Conservation (phyloP, 805 yeast genomes). For the Yarrowia osloensis region DNA sequence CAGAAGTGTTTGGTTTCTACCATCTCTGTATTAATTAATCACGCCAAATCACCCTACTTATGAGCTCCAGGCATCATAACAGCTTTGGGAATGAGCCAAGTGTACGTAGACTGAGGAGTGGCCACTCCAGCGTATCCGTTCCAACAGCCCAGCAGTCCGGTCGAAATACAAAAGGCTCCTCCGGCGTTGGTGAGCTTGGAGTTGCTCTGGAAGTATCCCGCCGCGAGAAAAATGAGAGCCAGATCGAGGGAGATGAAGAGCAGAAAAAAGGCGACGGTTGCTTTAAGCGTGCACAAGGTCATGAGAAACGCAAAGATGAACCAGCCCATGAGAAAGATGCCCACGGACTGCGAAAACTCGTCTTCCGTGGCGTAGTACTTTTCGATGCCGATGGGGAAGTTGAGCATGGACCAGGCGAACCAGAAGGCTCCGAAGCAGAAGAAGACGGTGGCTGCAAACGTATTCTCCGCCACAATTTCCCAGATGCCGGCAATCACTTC, state of each 20-base stretch:
- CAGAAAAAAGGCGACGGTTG: conserved; percentile 63
- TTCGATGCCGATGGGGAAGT: conserved; percentile 42
- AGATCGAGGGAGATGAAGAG: conserved; percentile 52
- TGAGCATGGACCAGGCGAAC: conserved; percentile 64
- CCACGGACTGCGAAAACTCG: conserved; percentile 49
- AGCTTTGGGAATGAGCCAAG: conserved; percentile 3
- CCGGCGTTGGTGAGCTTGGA: conserved; percentile 53
- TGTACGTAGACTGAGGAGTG: conserved; percentile 49
- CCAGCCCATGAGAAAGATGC: conserved; percentile 64
- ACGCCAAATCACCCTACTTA: background rate
- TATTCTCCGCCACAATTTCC: conserved; percentile 62
- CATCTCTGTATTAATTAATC: too few relatives aligned
- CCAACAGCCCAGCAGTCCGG: conserved; percentile 58
- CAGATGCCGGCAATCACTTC: conserved; percentile 67
- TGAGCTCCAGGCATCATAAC: conserved; percentile 22
- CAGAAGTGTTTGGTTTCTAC: too few relatives aligned
- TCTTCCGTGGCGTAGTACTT: conserved; percentile 51
- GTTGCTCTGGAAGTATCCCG: conserved; percentile 52
- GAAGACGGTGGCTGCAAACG: conserved; percentile 60
- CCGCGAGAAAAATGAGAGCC: conserved; percentile 48
- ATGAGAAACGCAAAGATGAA: conserved; percentile 58
- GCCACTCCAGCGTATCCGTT: conserved; percentile 64
- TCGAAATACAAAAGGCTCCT: conserved; percentile 59
- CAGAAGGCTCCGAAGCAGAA: conserved; percentile 57
- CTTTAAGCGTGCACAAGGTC: conserved; percentile 56